phyloP scores from a whole-genome alignment of 768 basidiomycete genomes.

The Mycena belliarum region DNA sequence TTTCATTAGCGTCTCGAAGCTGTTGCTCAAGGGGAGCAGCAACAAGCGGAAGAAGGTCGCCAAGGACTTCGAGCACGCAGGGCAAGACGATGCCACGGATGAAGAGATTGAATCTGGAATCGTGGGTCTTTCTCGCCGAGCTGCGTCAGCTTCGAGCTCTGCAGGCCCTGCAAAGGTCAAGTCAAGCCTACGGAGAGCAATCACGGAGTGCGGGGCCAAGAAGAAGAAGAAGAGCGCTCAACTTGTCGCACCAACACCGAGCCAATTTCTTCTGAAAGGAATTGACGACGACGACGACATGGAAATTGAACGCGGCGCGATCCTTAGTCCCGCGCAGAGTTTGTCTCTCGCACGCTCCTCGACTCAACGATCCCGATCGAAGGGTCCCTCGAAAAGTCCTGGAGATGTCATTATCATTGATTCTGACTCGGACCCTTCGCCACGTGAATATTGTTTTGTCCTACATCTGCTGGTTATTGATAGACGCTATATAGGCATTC shows the following conservation, averaged over 20 bases:
- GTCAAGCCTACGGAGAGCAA: slow-evolving; percentile 43
- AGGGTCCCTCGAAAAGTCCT: neutral
- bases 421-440: slow-evolving; percentile 26
- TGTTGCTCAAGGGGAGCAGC: slow-evolving; percentile 53
- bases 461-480: neutral
- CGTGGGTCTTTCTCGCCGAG: slow-evolving; percentile 46
- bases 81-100: slow-evolving; percentile 69
- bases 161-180: slow-evolving; percentile 33
- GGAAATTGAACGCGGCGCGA: slow-evolving; percentile 51
- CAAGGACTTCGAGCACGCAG: slow-evolving; percentile 52
- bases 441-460: neutral
- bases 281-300: slow-evolving; percentile 57
- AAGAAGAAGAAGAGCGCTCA: slow-evolving; percentile 27
- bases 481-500: neutral
- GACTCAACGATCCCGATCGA: slow-evolving; percentile 29
- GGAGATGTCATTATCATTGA: slow-evolving; percentile 24
- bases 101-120: slow-evolving; percentile 64
- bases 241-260: slow-evolving; percentile 31
- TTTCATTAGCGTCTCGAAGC: slow-evolving; percentile 69
- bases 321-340: slow-evolving; percentile 12
- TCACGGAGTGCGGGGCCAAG: slow-evolving; percentile 37
- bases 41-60: slow-evolving; percentile 45
- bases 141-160: slow-evolving; percentile 45
- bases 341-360: slow-evolving; percentile 6
- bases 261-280: slow-evolving; percentile 46